A percentile compares a stretch with the other conserved stretches of the same genome.
Evolutionary conservation across 2,329 filamentous ascomycete genomes (phyloP).

Genomic region (Claviceps purpurea): DNA sequence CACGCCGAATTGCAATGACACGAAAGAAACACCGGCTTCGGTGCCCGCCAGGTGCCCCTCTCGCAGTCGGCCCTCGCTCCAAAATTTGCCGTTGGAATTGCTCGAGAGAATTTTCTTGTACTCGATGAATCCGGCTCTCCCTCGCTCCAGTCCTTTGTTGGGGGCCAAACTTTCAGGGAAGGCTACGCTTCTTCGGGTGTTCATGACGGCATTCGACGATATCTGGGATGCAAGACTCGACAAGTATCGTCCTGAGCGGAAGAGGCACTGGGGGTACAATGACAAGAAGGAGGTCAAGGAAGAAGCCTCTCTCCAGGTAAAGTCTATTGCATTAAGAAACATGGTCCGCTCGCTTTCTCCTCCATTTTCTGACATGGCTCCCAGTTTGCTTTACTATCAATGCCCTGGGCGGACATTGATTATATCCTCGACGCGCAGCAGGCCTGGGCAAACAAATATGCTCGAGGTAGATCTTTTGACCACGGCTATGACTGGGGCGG

Average conservation of each 20-base stretch:
- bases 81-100: slow-evolving; percentile 36
- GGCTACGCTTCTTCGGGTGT: slow-evolving; percentile 23
- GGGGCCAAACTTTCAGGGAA: slow-evolving; percentile 31
- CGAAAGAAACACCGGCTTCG: slow-evolving; percentile 9
- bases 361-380: background rate
- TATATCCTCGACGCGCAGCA: slow-evolving; percentile 33
- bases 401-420: slow-evolving; percentile 30
- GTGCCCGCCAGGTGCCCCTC: no score
- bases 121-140: slow-evolving; percentile 15
- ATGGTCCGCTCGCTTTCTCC: background rate
- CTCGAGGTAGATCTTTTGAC: no score
- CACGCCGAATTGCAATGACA: slow-evolving; percentile 11
- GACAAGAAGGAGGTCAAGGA: slow-evolving; percentile 13
- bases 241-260: slow-evolving; percentile 4
- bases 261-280: slow-evolving; percentile 2
- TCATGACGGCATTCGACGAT: slow-evolving; percentile 22
- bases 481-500: slow-evolving; percentile 27
- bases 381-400: slow-evolving; percentile 29
- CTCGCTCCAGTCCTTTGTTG: slow-evolving; percentile 27
- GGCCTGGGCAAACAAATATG: no score
- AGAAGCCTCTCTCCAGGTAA: slow-evolving; percentile 32
- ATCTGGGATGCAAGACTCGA: slow-evolving; percentile 21
- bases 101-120: slow-evolving; percentile 38
- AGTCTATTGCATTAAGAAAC: slow-evolving; percentile 7
- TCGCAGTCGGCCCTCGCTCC: slow-evolving; percentile 14